Evolutionary conservation across 2,329 filamentous ascomycete species (phyloP).

Genomic region (Arthroderma uncinatum): DNA sequence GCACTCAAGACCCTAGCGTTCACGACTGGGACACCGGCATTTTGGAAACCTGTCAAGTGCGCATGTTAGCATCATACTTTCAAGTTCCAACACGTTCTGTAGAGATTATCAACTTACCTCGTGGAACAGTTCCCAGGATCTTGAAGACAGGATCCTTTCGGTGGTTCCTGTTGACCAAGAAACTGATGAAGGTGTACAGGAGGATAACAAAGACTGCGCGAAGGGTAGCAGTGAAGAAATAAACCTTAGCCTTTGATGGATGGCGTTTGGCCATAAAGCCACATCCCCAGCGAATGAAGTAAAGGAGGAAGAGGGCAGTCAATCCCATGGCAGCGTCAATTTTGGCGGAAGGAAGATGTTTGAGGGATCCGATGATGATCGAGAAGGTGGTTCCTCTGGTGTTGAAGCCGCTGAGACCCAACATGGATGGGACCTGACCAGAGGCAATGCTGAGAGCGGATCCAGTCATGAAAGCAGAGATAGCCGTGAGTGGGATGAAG

Average conservation of each 20-base stretch:
- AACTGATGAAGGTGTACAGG: constrained; percentile 85
- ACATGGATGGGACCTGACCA: constrained; percentile 69
- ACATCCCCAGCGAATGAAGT: constrained; percentile 58
- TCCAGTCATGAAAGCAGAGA: constrained; percentile 94
- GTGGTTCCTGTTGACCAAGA: constrained; percentile 63
- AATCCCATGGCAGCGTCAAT: constrained; percentile 83
- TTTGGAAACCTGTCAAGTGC: constrained; percentile 54
- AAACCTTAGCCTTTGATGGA: constrained; percentile 58
- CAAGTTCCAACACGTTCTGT: constrained; percentile 5
- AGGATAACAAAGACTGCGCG: constrained; percentile 85
- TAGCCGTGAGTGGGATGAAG: constrained; percentile 77
- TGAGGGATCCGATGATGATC: constrained; percentile 73
- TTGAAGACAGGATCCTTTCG: constrained; percentile 55
- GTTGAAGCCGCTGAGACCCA: constrained; percentile 64
- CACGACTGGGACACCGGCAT: constrained; percentile 62
- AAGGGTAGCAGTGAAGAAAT: constrained; percentile 86
- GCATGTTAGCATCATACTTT: constrained; percentile 6
- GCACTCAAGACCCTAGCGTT: constrained; percentile 53
- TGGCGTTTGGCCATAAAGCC: constrained; percentile 55
- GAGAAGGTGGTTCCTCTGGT: constrained; percentile 68
- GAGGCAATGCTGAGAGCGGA: constrained; percentile 79
- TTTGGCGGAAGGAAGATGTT: constrained; percentile 53
- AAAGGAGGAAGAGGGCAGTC: constrained; percentile 67
- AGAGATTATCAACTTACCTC: constrained; percentile 42
- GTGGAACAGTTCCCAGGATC: constrained; percentile 65